Percentiles rank a stretch among this genome's conserved stretches.
Conservation (phyloP, 2,329 filamentous ascomycete species). For the Epichloe hybrida region DNA sequence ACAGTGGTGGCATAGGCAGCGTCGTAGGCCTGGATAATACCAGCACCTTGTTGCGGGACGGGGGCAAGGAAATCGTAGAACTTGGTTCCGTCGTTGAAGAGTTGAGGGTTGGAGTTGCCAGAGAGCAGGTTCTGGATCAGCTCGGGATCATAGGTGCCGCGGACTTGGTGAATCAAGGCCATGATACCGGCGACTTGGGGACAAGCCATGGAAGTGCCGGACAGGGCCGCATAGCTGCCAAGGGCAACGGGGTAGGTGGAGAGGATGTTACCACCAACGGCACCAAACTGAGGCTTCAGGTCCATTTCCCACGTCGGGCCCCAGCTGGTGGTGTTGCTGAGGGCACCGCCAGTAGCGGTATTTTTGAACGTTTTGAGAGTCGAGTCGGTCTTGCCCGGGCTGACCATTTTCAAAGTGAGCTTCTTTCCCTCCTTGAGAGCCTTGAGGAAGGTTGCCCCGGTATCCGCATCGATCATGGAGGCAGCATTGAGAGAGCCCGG, state of each 20-base stretch:
- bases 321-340: slow-evolving; percentile 43
- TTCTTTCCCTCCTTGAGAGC: slow-evolving; percentile 28
- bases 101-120: slow-evolving; percentile 32
- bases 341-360: slow-evolving; percentile 31
- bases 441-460: slow-evolving; percentile 31
- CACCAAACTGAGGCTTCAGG: slow-evolving; percentile 41
- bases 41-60: slow-evolving; percentile 46
- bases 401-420: slow-evolving; percentile 30
- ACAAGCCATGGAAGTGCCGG: slow-evolving; percentile 47
- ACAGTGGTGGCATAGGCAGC: slow-evolving; percentile 40
- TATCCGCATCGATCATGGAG: slow-evolving; percentile 27
- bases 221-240: slow-evolving; percentile 37
- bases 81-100: slow-evolving; percentile 31
- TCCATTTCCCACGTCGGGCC: slow-evolving; percentile 47
- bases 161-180: slow-evolving; percentile 38
- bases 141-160: slow-evolving; percentile 36
- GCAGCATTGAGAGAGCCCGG: slow-evolving; percentile 18
- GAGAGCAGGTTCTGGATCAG: slow-evolving; percentile 36
- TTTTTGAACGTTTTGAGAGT: slow-evolving; percentile 18
- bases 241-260: slow-evolving; percentile 37
- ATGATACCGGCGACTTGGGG: slow-evolving; percentile 41
- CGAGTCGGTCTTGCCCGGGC: slow-evolving; percentile 21
- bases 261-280: slow-evolving; percentile 43
- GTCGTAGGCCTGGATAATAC: slow-evolving; percentile 46
- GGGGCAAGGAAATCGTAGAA: slow-evolving; percentile 33